Conservation (phyloP, 345 rosid species). For the Eucalyptus curtisii region DNA sequence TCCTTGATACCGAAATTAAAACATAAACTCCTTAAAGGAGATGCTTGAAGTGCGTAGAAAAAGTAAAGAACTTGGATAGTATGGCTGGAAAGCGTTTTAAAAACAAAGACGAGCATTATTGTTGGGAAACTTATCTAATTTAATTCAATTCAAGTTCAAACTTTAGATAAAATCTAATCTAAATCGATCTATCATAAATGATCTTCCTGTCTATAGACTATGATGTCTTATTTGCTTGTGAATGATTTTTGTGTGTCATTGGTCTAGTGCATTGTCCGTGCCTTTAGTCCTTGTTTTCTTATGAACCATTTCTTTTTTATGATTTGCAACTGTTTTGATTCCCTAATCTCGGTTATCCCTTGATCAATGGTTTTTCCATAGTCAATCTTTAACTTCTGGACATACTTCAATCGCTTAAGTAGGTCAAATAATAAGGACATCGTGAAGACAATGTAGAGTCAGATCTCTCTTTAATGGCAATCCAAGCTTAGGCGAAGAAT, state of each 20-base stretch:
- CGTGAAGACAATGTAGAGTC: not conserved
- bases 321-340: not conserved
- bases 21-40: rapidly evolving
- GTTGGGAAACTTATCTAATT: not conserved
- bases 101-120: too few species aligned
- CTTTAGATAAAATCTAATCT: not conserved
- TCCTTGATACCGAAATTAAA: too few species aligned
- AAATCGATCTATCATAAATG: not conserved
- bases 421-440: too few species aligned
- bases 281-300: not conserved
- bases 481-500: not conserved
- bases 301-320: not conserved
- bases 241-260: not conserved
- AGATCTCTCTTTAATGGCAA: not conserved
- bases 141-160: not conserved
- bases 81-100: too few species aligned
- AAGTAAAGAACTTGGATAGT: not conserved
- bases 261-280: not conserved
- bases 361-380: too few species aligned
- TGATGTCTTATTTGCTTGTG: not conserved
- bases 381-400: too few species aligned
- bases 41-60: rapidly evolving
- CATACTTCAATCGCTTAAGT: too few species aligned
- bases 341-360: not conserved
- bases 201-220: not conserved